phyloP scores from a whole-genome alignment of 805 yeast genomes.

The Hanseniaspora meyeri region DNA sequence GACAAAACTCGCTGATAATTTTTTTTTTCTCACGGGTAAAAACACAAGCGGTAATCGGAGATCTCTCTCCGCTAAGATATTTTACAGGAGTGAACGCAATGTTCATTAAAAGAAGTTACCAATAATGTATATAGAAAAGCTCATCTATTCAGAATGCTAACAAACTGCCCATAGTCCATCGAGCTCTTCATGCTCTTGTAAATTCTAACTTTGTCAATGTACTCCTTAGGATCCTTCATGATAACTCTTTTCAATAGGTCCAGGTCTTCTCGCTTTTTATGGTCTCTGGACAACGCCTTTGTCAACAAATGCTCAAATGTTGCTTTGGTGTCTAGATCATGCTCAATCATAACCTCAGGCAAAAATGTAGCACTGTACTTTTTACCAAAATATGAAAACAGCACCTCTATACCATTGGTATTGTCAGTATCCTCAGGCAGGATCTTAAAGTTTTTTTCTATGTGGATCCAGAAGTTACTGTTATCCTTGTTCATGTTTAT shows the following conservation, averaged over 20 bases:
- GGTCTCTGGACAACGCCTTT: slow-evolving; percentile 34
- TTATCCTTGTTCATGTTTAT: slow-evolving; percentile 28
- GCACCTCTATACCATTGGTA: slow-evolving; percentile 61
- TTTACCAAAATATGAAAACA: slow-evolving; percentile 33
- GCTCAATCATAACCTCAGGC: slow-evolving; percentile 84
- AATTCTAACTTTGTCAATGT: slow-evolving; percentile 35
- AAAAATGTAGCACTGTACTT: slow-evolving; percentile 64
- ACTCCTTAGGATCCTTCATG: slow-evolving; percentile 25
- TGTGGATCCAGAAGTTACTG: slow-evolving; percentile 52
- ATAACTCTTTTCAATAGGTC: slow-evolving; percentile 21
- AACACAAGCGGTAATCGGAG: not conserved
- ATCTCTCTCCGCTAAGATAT: not conserved
- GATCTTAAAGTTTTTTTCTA: slow-evolving; percentile 2
- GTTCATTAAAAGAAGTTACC: no score
- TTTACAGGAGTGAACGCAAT: not conserved
- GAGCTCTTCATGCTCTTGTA: slow-evolving; percentile 44
- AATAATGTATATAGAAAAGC: no score
- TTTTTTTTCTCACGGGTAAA: not conserved
- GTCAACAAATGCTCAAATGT: slow-evolving; percentile 59
- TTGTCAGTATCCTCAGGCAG: slow-evolving; percentile 32
- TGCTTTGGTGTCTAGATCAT: slow-evolving; percentile 62
- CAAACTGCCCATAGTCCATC: slow-evolving; percentile 33
- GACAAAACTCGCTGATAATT: not conserved
- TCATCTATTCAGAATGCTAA: not conserved
- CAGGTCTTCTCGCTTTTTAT: slow-evolving; percentile 17